A percentile compares a stretch with the other conserved stretches of the same genome.
Conservation (phyloP, 2,329 filamentous ascomycete species). For the Bipolaris oryzae region DNA sequence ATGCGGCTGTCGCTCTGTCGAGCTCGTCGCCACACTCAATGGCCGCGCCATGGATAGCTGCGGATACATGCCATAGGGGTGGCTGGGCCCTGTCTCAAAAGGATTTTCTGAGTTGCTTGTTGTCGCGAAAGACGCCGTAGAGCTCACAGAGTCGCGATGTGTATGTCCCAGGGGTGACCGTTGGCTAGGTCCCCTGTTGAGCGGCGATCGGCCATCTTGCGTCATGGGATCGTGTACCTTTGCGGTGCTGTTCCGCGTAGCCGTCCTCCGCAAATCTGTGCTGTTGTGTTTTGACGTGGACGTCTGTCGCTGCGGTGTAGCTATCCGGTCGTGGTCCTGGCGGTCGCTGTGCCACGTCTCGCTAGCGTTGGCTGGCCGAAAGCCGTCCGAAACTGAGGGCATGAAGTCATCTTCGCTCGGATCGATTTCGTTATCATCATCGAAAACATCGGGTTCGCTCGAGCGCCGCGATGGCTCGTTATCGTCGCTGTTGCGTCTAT, state of each 20-base stretch:
- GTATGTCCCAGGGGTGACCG: constrained; percentile 33
- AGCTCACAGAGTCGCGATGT: constrained; percentile 46
- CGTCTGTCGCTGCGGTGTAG: constrained; percentile 30
- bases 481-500: constrained; percentile 44
- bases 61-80: constrained; percentile 84
- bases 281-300: constrained; percentile 30
- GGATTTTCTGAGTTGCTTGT: constrained; percentile 62
- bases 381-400: constrained; percentile 53
- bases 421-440: constrained; percentile 55
- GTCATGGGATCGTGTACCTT: constrained; percentile 37
- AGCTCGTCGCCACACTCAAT: constrained; percentile 72
- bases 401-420: constrained; percentile 51
- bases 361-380: constrained; percentile 47
- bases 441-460: constrained; percentile 53
- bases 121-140: constrained; percentile 51
- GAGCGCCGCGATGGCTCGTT: constrained; percentile 37
- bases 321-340: constrained; percentile 34
- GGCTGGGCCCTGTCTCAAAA: constrained; percentile 76
- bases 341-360: constrained; percentile 26
- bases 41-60: constrained; percentile 65
- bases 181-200: constrained; percentile 31
- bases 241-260: constrained; percentile 48
- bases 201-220: constrained; percentile 31
- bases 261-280: constrained; percentile 36
- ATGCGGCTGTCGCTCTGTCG: constrained; percentile 66